Percentiles rank a stretch among this genome's conserved stretches.
phyloP scores from a whole-genome alignment of 176 grass and related monocot species.

The Oryza australiensis region DNA sequence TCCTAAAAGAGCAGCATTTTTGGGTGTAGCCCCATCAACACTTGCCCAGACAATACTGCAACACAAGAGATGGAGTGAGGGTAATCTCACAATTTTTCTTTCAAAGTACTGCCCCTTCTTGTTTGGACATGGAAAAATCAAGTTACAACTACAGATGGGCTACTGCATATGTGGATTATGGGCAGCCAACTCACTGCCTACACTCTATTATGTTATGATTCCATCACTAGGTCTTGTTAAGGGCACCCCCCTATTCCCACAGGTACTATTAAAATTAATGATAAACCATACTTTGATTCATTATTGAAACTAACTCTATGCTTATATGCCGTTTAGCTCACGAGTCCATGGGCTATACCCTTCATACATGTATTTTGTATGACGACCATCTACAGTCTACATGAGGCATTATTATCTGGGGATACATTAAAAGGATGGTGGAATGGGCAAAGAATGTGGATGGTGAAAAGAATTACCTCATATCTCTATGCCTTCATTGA shows the following conservation, averaged over 20 bases:
- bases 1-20: conserved; percentile 54
- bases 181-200: conserved; percentile 65
- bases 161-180: conserved; percentile 60
- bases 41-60: conserved; percentile 69
- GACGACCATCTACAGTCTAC: conserved; percentile 46
- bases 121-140: conserved; percentile 59
- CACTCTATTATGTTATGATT: conserved; percentile 57
- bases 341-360: conserved; percentile 56
- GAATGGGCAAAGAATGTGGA: conserved; percentile 75
- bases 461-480: conserved; percentile 65
- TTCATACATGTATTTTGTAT: conserved; percentile 48
- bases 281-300: neutral
- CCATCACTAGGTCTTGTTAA: conserved; percentile 70
- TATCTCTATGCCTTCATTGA: conserved; percentile 58
- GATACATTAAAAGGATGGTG: conserved; percentile 67
- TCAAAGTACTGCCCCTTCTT: conserved; percentile 17
- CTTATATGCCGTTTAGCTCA: conserved; percentile 46
- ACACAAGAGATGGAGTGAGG: conserved; percentile 87
- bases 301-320: conserved; percentile 16
- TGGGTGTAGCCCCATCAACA: conserved; percentile 69
- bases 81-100: conserved; percentile 53
- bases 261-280: conserved; percentile 40
- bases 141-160: conserved; percentile 58
- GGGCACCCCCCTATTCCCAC: conserved; percentile 63
- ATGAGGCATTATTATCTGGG: conserved; percentile 49